A percentile compares a stretch with the other conserved stretches of the same genome.
These are phyloP conservation scores for Neurospora tetraspora DNA, from an alignment of 495 filamentous ascomycete genomes.

Conservation along the genomic window DNA sequence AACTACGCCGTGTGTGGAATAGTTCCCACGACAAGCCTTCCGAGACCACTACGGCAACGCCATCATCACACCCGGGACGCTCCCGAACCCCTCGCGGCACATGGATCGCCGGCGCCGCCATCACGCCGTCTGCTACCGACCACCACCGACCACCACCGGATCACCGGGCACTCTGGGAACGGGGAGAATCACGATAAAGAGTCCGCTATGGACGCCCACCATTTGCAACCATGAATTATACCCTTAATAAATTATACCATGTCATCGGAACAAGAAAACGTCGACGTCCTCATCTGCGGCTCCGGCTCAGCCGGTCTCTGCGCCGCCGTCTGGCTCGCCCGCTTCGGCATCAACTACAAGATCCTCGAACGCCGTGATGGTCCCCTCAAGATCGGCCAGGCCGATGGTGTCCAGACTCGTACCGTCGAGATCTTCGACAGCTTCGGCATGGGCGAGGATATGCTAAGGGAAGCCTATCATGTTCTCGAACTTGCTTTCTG, in stretches of 20 bases:
- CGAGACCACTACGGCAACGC: not conserved
- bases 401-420: slow-evolving; percentile 71
- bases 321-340: slow-evolving; percentile 57
- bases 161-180: not conserved
- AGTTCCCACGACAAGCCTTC: not conserved
- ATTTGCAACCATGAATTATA: not conserved
- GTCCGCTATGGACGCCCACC: not conserved
- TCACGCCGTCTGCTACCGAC: not conserved
- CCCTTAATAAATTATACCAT: not conserved
- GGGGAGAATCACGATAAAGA: not conserved
- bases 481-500: slow-evolving; percentile 60
- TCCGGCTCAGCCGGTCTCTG: slow-evolving; percentile 61
- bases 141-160: not conserved
- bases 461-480: slow-evolving; percentile 65
- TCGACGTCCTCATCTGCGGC: slow-evolving; percentile 55
- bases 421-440: slow-evolving; percentile 75
- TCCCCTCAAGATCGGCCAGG: slow-evolving; percentile 59
- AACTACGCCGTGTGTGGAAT: not conserved
- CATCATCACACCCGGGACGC: not conserved
- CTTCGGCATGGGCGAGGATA: slow-evolving; percentile 59
- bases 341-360: slow-evolving; percentile 47
- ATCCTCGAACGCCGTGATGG: slow-evolving; percentile 54
- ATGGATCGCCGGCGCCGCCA: not conserved
- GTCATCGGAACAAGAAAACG: slow-evolving; percentile 17
- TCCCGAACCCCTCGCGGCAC: not conserved